phyloP scores from a whole-genome alignment of 2,329 filamentous ascomycete genomes.

The Neophaeococcomyces aloes region DNA sequence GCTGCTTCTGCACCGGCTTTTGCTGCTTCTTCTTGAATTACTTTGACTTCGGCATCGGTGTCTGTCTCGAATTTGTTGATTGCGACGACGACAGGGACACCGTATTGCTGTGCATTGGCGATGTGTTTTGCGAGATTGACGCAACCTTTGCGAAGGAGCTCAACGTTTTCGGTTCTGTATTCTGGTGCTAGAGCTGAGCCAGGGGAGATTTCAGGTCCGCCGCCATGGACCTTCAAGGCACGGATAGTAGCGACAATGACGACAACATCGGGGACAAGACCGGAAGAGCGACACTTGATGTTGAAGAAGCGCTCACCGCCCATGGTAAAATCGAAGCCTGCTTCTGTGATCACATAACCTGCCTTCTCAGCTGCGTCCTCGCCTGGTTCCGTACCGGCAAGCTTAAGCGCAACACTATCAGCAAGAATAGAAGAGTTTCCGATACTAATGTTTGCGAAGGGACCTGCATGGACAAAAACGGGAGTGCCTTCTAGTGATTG shows the following conservation, averaged over 20 bases:
- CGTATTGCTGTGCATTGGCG: slow-evolving; percentile 75
- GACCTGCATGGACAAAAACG: slow-evolving; percentile 93
- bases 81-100: slow-evolving; percentile 87
- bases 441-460: slow-evolving; percentile 97
- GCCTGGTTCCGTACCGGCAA: slow-evolving; percentile 84
- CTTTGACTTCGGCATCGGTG: slow-evolving; percentile 79
- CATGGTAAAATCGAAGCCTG: slow-evolving; percentile 99
- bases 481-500: slow-evolving; percentile 95
- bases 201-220: slow-evolving; percentile 83
- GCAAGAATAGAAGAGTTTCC: slow-evolving; percentile 92
- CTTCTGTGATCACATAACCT: slow-evolving; percentile 91
- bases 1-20: slow-evolving; percentile 89
- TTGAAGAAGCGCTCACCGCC: slow-evolving; percentile 99
- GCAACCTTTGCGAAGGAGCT: slow-evolving; percentile 79
- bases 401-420: slow-evolving; percentile 89
- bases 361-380: slow-evolving; percentile 74
- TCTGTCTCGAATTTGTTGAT: slow-evolving; percentile 96
- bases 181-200: slow-evolving; percentile 76
- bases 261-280: slow-evolving; percentile 82
- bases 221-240: slow-evolving; percentile 92
- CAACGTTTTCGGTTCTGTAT: slow-evolving; percentile 88
- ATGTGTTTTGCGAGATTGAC: slow-evolving; percentile 96
- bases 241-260: slow-evolving; percentile 93
- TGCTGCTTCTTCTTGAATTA: slow-evolving; percentile 82
- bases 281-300: slow-evolving; percentile 96